Base-by-base conservation (phyloP, 2,329 filamentous ascomycete species). In the Colletotrichum aenigma region DNA sequence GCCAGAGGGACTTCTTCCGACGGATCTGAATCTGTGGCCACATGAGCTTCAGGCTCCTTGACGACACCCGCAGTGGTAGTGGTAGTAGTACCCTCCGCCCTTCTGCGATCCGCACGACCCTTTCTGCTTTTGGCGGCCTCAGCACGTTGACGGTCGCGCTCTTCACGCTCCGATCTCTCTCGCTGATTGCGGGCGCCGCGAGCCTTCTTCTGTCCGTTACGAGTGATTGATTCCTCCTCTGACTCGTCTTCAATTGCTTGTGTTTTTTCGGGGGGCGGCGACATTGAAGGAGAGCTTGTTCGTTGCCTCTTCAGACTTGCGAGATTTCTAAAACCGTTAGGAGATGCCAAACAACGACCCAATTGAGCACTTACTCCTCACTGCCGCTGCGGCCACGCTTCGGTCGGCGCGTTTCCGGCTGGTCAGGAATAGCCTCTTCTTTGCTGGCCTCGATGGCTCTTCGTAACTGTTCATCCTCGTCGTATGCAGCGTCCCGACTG, bases 371-470 rank as follows among this genome's bases (percentile, higher is more conserved):
- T 85, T 89, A 98, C 96, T 98, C 95, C 90, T 98, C 96, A 82
- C 95, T 98, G 76, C 97, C 95, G 81, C 97, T 98, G 77, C 96
- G 92, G 77, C 93, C 93, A 81, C 97, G 90, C 87, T 99, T 99
- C 28, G 92, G 90, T 81, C 94, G 92, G 78, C 94, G 90, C 67
- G 87, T 88, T 43, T 93, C 92, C 15, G 83, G 82, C 38, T 88
- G 84, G 13, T 88, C 87, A 15, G 87, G 85, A 64, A 89, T 88
- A 13, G 90, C 92, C 58, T 97, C 95, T 81, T 95, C 93, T 85
- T 96, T 98, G 87, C 97, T 99, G 77, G 97, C 96, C 84, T 98
- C 96, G 79, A 99, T 96, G 34, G 96, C 97, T 79, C 94, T 92
- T 70, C 96, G 92, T 52, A 99, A 85, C 81, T 96, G 93, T 83